Evolutionary conservation across 768 basidiomycete genomes (phyloP), one percentile per base, ranked within the genome.

Genomic region (Mrakia blollopis): DNA sequence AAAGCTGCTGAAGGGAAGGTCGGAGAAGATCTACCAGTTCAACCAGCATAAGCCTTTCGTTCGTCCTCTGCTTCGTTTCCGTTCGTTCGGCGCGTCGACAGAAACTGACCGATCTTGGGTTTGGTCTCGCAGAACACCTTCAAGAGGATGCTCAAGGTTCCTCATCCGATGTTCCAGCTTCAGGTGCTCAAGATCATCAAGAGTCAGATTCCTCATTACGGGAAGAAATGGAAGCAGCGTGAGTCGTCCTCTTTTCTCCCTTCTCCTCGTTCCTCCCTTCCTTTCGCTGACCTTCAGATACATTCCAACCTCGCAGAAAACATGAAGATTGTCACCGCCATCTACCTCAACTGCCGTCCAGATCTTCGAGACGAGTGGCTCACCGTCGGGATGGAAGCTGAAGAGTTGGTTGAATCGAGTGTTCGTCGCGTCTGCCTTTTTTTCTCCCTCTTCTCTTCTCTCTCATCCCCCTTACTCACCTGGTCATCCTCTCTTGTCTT

Each of bases 271-370:
- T 44, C 44, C 44, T 44, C 44, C 5, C n/a, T 39, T 41, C 65
- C 13, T 7, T 13, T 61, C 18, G 16, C 57, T 65, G 62, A 72
- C 70, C 30, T 62, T 35, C 68, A 54, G 44, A 30, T 62, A 70
- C 39, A 69, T 68, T 72, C 75, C 72, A 60, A 75, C 28, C 30
- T 61, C 18, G n/a, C 81, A 98, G 96, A 93, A 30, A 99, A 98
- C 83, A 99, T 99, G 97, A 98, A 99, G 85, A 92, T 98, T 75
- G 98, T 99, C 80, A 99, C 97, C 13, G 90, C 95, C 25, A 98
- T 99, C 79, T 99, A 99, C 83, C 86, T 98, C 76, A 97, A 98
- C 81, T 98, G 95, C 82, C 88, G 97, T 73, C 97, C 97, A 11
- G 96, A 98, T 82, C 87, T 99, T 60, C 88, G 96, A 28, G 97